Evolutionary conservation across 2,329 filamentous ascomycete species (phyloP).

Genomic region (Pseudocercospora musae): DNA sequence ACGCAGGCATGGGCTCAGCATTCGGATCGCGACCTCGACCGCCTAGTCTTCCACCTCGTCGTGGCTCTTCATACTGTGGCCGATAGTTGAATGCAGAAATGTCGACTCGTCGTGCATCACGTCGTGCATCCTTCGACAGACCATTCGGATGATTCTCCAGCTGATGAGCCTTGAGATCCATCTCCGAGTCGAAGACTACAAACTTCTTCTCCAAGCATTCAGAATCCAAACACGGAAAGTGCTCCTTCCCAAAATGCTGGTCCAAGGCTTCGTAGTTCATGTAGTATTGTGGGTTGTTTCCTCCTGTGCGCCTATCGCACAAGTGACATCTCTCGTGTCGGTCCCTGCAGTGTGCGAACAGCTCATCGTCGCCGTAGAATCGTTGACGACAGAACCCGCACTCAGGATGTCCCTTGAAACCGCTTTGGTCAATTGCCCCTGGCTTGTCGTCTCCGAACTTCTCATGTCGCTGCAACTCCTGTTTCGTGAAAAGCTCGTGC

Average conservation of each 20-base stretch:
- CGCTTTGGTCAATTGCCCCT: conserved; percentile 85
- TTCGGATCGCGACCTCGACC: conserved; percentile 82
- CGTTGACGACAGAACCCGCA: conserved; percentile 88
- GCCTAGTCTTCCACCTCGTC: conserved; percentile 47
- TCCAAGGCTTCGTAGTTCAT: conserved; percentile 83
- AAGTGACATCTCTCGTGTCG: conserved; percentile 95
- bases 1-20: conserved; percentile 70
- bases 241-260: conserved; percentile 80
- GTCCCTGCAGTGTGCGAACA: conserved; percentile 88
- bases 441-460: conserved; percentile 85
- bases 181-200: conserved; percentile 89
- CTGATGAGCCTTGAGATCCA: conserved; percentile 93
- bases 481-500: conserved; percentile 82
- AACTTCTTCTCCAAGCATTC: conserved; percentile 97
- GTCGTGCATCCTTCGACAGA: conserved; percentile 75
- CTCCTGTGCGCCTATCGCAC: conserved; percentile 67
- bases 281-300: conserved; percentile 81
- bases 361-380: conserved; percentile 94
- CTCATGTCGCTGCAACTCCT: conserved; percentile 83
- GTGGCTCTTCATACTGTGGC: conserved; percentile 62
- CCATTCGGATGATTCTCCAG: conserved; percentile 76
- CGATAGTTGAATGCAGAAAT: conserved; percentile 82
- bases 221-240: conserved; percentile 77
- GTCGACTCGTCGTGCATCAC: conserved; percentile 82
- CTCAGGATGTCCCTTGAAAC: conserved; percentile 92